Base-by-base conservation (phyloP, 768 basidiomycete genomes). In the Fibroporia radiculosa region DNA sequence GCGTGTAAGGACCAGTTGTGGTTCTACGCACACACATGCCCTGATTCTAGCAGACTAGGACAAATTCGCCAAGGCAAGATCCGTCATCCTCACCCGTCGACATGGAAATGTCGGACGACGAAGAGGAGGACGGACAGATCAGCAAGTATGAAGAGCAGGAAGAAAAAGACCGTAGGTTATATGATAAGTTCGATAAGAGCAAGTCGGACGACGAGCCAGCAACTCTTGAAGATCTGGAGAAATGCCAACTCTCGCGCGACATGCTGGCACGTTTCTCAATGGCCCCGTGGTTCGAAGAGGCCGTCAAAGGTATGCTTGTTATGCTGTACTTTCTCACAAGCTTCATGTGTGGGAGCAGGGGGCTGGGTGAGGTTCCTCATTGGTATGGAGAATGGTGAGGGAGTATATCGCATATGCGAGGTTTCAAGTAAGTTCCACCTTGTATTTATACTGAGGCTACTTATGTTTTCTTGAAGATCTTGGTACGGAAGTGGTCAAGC, bases 281-380 rank as follows among this genome's bases (percentile, higher is more conserved):
- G 55, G 73, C 80, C 27, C 84, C 90, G 2, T 93, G 86, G 78
- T 98, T 97, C 59, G 80, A 84, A 50, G 83, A 92, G 20, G 84
- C 81, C 61, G 74, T 86, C 25, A 79, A 78, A 62, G 84, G 93
- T 82, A 52, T 49, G 72, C 19, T 36, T 49, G 5, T 29, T 10
- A 18, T 16, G 20, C 6, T 11, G 12, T 11, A 6, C 25, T 7
- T 18, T 18, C 20, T 18, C 12, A 24, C 7, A 23, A 23, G 40
- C 16, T 19, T 26, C 24, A 27, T 6, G 6, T 43, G 8, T 12
- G 14, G 35, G 38, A 13, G 35, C 51, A 92, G 93, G 84, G 36
- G 78, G 79, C 20, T 98, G 82, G 78, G 91, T 98, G 8, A 77
- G 93, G 29, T 85, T 87, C 57, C 68, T 87, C 29, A 80, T 93